phyloP scores from a whole-genome alignment of 176 grass and related monocot genomes.

The Hordeum marinum region DNA sequence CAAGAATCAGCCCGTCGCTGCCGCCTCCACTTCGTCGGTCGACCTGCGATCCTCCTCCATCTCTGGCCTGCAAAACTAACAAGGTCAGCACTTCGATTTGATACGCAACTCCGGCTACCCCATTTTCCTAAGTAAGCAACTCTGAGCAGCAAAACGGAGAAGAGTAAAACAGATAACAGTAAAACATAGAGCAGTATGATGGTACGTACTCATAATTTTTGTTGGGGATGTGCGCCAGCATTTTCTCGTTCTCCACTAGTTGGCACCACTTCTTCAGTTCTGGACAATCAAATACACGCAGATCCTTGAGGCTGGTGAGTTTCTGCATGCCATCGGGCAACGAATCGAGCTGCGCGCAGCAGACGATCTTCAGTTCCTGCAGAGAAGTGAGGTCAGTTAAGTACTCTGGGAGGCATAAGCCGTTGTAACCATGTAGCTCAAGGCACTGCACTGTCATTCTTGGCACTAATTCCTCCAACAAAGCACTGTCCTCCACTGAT shows the following conservation, averaged over 20 bases:
- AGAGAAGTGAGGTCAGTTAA: neutral
- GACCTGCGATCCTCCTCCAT: neutral
- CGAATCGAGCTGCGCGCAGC: neutral
- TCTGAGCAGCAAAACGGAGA: neutral
- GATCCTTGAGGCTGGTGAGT: neutral
- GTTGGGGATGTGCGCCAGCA: neutral
- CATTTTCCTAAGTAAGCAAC: neutral
- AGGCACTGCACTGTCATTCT: neutral
- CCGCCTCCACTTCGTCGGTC: neutral
- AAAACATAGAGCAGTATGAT: neutral
- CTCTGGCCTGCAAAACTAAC: neutral
- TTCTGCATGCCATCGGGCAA: neutral
- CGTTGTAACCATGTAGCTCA: neutral
- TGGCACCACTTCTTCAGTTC: neutral
- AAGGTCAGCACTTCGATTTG: neutral
- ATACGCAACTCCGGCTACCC: neutral
- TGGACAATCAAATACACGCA: neutral
- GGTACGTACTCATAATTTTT: neutral
- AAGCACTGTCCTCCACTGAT: neutral
- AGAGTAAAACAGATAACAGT: neutral
- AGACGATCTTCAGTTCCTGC: neutral
- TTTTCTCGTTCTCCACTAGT: neutral
- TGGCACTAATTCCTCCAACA: neutral
- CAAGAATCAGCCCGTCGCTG: too few species aligned
- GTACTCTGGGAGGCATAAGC: neutral